Evolutionary conservation across 176 grass and related monocot genomes (phyloP).

Genomic region (Aegilops tauschii): DNA sequence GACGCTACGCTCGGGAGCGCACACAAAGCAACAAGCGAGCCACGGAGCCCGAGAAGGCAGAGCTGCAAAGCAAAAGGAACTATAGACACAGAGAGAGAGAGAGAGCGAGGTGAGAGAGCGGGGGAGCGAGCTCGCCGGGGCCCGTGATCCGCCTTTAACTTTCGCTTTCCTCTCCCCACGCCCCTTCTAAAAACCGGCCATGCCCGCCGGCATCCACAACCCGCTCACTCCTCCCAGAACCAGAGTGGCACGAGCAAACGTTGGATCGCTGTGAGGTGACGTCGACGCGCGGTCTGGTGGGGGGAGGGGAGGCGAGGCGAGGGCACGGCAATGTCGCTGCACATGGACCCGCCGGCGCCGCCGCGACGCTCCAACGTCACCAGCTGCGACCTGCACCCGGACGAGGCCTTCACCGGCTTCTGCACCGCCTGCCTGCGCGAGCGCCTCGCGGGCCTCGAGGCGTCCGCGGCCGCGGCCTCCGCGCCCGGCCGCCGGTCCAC

Average conservation of each 20-base stretch:
- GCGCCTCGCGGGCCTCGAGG: conserved; percentile 80
- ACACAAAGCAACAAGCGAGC: conserved; percentile 28
- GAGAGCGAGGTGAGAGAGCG: not conserved
- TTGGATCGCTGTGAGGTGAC: conserved; percentile 19
- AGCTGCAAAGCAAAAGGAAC: conserved; percentile 51
- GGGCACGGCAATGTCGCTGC: conserved; percentile 37
- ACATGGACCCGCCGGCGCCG: conserved; percentile 52
- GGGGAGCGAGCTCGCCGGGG: conserved; percentile 19
- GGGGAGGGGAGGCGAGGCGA: not conserved
- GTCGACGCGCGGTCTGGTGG: not conserved
- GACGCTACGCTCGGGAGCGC: not conserved
- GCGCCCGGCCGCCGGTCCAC: conserved; percentile 74
- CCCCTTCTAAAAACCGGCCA: conserved; percentile 42
- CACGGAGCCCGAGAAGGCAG: conserved; percentile 32
- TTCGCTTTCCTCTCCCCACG: conserved; percentile 45
- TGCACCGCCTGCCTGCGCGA: conserved; percentile 89
- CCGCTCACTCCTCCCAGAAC: not conserved
- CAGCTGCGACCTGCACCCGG: conserved; percentile 87
- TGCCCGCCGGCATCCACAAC: conserved; percentile 19
- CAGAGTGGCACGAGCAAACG: conserved; percentile 20
- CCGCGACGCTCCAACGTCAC: conserved; percentile 47
- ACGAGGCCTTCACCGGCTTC: conserved; percentile 79
- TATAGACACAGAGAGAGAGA: conserved; percentile 20
- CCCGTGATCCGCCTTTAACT: conserved; percentile 62
- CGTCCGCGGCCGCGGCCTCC: conserved; percentile 46